Conservation (phyloP, 352 stramenopile species). For the Pythium biforme region DNA sequence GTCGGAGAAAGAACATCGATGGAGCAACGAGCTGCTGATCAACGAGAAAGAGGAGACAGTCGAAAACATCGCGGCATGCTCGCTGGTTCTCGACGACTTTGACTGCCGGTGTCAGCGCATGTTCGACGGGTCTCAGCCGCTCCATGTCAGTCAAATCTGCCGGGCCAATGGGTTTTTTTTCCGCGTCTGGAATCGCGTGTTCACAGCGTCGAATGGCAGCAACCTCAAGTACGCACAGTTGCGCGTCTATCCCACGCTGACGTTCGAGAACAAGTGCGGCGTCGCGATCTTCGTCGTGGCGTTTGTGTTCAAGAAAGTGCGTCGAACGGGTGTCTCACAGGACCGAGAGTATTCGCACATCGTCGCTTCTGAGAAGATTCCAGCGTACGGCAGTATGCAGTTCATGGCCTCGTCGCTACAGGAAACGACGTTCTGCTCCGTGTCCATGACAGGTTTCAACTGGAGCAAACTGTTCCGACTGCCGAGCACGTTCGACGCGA, state of each 20-base stretch:
- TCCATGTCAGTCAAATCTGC: conserved; percentile 72
- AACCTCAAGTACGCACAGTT: conserved; percentile 70
- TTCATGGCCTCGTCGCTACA: conserved; percentile 70
- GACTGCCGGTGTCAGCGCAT: conserved; percentile 77
- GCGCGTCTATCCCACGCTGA: conserved; percentile 57
- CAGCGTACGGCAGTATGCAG: conserved; percentile 43
- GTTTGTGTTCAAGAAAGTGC: conserved; percentile 83
- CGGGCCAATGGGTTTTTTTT: conserved; percentile 73
- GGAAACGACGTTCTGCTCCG: conserved; percentile 70
- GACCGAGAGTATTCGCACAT: conserved; percentile 78
- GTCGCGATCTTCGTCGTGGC: conserved; percentile 62
- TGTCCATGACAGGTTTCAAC: conserved; percentile 75
- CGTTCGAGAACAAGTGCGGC: conserved; percentile 80
- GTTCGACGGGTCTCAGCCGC: conserved; percentile 69
- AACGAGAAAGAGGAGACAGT: conserved; percentile 60
- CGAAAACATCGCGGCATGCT: conserved; percentile 63
- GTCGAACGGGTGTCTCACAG: conserved; percentile 39
- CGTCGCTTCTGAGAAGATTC: conserved; percentile 63
- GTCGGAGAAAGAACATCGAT: conserved; percentile 53
- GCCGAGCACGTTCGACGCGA: conserved; percentile 31
- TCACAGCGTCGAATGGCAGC: conserved; percentile 63
- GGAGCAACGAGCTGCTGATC: conserved; percentile 81
- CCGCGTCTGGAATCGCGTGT: conserved; percentile 56
- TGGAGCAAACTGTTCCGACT: conserved; percentile 79
- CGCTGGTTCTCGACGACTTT: conserved; percentile 67